Conservation (phyloP, 495 filamentous ascomycete species). For the Penicillium desertorum region DNA sequence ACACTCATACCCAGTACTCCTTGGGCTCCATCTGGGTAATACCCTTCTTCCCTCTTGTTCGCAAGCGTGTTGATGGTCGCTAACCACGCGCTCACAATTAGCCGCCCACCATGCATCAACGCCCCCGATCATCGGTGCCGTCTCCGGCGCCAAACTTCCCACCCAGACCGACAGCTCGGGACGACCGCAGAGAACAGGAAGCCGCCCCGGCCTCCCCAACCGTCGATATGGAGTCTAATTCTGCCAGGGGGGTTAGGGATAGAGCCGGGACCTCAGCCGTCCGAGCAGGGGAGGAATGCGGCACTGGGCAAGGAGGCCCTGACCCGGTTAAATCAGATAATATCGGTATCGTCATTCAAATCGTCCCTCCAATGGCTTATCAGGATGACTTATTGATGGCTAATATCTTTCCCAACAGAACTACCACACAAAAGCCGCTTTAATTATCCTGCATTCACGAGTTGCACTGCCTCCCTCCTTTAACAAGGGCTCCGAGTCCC, state of each 20-base stretch:
- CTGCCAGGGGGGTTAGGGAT: constrained; percentile 40
- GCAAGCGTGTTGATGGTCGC: neutral
- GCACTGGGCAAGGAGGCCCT: constrained; percentile 56
- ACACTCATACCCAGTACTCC: constrained; percentile 19
- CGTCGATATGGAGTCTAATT: constrained; percentile 38
- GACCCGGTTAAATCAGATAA: constrained; percentile 82
- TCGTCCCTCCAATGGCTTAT: constrained; percentile 1
- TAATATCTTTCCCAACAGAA: constrained; percentile 56
- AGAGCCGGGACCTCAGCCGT: constrained; percentile 44
- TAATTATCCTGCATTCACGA: constrained; percentile 79
- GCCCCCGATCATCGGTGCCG: constrained; percentile 62
- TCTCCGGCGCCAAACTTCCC: constrained; percentile 66
- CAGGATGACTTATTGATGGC: constrained; percentile 12
- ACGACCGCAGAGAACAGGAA: constrained; percentile 67
- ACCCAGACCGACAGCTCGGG: constrained; percentile 63
- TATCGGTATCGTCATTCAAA: constrained; percentile 63
- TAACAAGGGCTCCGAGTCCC: constrained; percentile 56
- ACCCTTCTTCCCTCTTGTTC: neutral
- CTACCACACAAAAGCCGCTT: constrained; percentile 84
- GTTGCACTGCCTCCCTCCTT: constrained; percentile 64
- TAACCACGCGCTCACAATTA: constrained; percentile 3
- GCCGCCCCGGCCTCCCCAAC: constrained; percentile 36
- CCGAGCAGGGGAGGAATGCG: constrained; percentile 39
- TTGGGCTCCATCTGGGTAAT: constrained; percentile 12
- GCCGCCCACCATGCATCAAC: constrained; percentile 73